Percentiles rank a stretch among this genome's conserved stretches.
Conservation (phyloP, 371 early-diverging fungal species). For the Conidiobolus incongruus region DNA sequence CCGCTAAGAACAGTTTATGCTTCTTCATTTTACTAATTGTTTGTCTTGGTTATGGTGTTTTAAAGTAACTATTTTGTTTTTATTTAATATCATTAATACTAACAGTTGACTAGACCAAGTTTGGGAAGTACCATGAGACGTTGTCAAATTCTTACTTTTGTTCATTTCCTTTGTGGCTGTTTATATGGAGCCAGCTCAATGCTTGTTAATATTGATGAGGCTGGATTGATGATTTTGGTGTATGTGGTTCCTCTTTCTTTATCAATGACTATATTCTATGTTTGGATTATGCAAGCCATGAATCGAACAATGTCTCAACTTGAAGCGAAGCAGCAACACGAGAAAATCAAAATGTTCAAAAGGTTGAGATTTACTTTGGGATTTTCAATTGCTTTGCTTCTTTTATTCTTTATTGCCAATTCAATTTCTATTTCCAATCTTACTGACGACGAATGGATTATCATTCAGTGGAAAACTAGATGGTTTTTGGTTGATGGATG, state of each 20-base stretch:
- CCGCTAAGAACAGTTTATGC: constrained; percentile 74
- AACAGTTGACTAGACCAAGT: too few species aligned
- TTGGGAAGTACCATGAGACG: constrained; percentile 72
- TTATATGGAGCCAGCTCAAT: constrained; percentile 66
- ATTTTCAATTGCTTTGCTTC: constrained; percentile 43
- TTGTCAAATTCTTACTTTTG: constrained; percentile 44
- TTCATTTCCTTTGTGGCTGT: constrained; percentile 75
- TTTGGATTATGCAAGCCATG: constrained; percentile 54
- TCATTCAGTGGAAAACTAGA: constrained; percentile 56
- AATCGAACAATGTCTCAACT: constrained; percentile 35
- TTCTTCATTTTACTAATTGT: constrained; percentile 91
- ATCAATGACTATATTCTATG: constrained; percentile 79
- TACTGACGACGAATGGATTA: constrained; percentile 38
- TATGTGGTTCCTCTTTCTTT: constrained; percentile 70
- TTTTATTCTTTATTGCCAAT: constrained; percentile 59
- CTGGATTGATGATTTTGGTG: constrained; percentile 41
- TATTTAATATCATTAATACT: too few species aligned
- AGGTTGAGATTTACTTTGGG: constrained; percentile 57
- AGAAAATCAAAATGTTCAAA: constrained; percentile 77
- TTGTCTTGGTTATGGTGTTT: constrained; percentile 86
- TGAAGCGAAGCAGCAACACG: constrained; percentile 54
- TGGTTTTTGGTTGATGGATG: constrained; percentile 88
- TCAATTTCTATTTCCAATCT: constrained; percentile 40
- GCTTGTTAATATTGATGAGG: constrained; percentile 46
- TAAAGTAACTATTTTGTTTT: too few species aligned